Evolutionary conservation across 257 asterid genomes (phyloP).

Genomic region (Rauvolfia tetraphylla): DNA sequence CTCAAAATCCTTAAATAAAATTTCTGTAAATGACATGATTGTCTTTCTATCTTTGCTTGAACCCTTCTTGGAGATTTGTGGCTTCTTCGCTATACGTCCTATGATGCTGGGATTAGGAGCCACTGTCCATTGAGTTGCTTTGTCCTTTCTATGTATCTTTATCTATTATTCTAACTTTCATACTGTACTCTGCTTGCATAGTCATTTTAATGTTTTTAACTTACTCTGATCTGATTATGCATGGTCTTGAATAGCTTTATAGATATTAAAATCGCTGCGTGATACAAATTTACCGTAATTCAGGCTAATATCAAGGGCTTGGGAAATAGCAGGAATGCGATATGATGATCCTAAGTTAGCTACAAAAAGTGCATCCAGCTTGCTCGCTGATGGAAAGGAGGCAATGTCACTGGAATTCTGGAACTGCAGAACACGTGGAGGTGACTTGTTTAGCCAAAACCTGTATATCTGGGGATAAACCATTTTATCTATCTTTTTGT

Average conservation of each 20-base stretch:
- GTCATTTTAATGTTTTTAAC: neutral
- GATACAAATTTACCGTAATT: neutral
- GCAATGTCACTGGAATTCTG: conserved; percentile 52
- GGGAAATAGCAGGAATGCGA: conserved; percentile 79
- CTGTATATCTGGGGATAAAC: neutral
- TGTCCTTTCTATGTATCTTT: neutral
- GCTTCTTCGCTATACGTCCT: neutral
- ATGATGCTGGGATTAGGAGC: neutral
- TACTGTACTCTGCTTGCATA: neutral
- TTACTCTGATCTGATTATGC: neutral
- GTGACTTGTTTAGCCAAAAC: conserved; percentile 27
- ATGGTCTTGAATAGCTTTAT: neutral
- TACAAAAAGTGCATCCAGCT: conserved; percentile 51
- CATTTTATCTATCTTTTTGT: neutral
- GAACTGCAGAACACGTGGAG: conserved; percentile 77
- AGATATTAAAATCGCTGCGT: neutral
- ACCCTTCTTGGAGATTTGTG: neutral
- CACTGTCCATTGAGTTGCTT: neutral
- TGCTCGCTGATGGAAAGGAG: conserved; percentile 42
- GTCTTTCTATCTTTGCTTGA: neutral
- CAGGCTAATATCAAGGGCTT: conserved; percentile 75
- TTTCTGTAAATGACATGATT: neutral
- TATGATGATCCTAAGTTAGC: conserved; percentile 60
- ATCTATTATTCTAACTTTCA: neutral
- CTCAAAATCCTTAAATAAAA: neutral